These are phyloP conservation scores for Chrysoporthe austroafricana DNA, from an alignment of 2,329 filamentous ascomycete genomes.

Conservation along the genomic window DNA sequence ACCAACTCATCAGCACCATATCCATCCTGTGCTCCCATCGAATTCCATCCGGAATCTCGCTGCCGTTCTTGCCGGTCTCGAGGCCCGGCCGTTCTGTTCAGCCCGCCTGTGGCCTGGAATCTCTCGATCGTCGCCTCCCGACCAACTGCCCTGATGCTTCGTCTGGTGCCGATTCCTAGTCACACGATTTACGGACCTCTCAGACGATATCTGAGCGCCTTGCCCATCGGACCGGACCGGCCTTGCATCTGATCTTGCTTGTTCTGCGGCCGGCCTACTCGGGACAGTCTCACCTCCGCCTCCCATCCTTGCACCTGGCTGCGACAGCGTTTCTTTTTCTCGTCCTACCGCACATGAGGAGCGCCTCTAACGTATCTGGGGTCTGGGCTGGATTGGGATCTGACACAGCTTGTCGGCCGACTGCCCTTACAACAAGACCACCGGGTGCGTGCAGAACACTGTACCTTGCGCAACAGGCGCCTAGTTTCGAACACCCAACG, in stretches of 20 bases:
- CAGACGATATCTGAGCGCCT: not conserved
- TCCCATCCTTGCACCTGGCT: slow-evolving; percentile 7
- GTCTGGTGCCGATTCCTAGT: not conserved
- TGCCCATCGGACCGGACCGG: not conserved
- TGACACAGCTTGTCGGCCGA: not conserved
- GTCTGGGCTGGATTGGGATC: not conserved
- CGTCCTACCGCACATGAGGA: slow-evolving; percentile 24
- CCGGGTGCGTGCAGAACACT: not conserved
- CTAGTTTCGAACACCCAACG: not conserved
- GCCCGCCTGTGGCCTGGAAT: slow-evolving; percentile 3
- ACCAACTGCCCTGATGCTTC: not conserved
- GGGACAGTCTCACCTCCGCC: slow-evolving; percentile 1
- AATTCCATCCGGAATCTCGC: not conserved
- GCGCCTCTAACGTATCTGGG: slow-evolving; percentile 7
- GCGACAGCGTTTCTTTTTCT: slow-evolving; percentile 5
- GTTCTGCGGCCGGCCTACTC: slow-evolving; percentile 6
- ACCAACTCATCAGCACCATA: slow-evolving; percentile 12
- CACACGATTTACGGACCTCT: not conserved
- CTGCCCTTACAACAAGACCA: not conserved
- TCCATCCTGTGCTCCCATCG: slow-evolving; percentile 11
- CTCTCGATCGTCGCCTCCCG: not conserved
- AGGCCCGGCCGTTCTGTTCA: not conserved
- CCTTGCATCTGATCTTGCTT: slow-evolving; percentile 2
- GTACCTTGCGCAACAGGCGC: not conserved
- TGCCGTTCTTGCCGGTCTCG: not conserved